Conservation (phyloP, 148 eudicot genomes). For the Camellia lanceoleosa region DNA sequence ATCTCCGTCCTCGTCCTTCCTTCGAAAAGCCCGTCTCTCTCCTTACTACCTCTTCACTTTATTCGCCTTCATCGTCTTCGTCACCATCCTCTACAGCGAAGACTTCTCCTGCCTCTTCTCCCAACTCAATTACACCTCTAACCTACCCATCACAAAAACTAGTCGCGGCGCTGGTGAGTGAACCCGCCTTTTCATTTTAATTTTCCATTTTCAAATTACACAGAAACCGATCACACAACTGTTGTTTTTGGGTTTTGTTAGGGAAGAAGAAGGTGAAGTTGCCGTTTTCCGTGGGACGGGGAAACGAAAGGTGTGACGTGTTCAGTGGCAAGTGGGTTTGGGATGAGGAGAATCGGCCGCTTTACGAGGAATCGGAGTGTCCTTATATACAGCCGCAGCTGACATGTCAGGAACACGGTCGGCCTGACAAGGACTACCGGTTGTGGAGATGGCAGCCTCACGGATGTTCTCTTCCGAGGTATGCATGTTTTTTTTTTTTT, state of each 20-base stretch:
- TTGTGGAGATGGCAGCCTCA: slow-evolving; percentile 91
- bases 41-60: slow-evolving; percentile 52
- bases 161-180: slow-evolving; percentile 14
- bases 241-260: background rate
- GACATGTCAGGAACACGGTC: slow-evolving; percentile 81
- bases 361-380: slow-evolving; percentile 79
- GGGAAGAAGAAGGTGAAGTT: slow-evolving; percentile 39
- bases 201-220: too few relatives aligned
- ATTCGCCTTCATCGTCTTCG: slow-evolving; percentile 58
- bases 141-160: slow-evolving; percentile 14
- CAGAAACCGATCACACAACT: too few relatives aligned
- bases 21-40: slow-evolving; percentile 50
- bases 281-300: slow-evolving; percentile 58
- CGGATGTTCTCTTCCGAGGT: slow-evolving; percentile 82
- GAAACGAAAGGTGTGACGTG: slow-evolving; percentile 53
- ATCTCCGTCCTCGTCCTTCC: slow-evolving; percentile 27
- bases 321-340: slow-evolving; percentile 78
- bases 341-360: slow-evolving; percentile 57
- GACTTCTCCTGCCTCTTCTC: slow-evolving; percentile 60
- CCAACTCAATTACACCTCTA: slow-evolving; percentile 19
- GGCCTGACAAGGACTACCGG: slow-evolving; percentile 77
- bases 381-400: slow-evolving; percentile 83
- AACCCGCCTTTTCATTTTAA: background rate
- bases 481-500: background rate
- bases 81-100: slow-evolving; percentile 55